A percentile compares a stretch with the other conserved stretches of the same genome.
Conservation (phyloP, 306 rosid genomes). For the Canavalia gladiata region DNA sequence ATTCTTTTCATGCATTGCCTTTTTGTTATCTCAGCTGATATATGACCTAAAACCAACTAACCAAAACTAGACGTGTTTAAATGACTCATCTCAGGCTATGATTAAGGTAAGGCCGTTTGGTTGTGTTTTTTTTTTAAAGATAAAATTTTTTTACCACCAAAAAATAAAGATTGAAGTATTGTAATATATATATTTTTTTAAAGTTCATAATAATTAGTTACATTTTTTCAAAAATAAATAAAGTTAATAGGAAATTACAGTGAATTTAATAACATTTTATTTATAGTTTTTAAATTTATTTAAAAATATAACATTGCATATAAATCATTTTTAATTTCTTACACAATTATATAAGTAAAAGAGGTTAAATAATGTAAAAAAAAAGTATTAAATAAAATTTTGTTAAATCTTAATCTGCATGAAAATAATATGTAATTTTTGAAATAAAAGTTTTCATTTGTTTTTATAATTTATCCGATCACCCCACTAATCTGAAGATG, state of each 20-base stretch:
- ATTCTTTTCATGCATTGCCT: conserved; percentile 38
- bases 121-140: background rate
- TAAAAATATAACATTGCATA: too few relatives aligned
- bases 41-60: conserved; percentile 35
- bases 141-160: background rate
- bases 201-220: background rate
- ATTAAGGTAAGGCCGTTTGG: conserved; percentile 22
- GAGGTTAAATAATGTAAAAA: too few relatives aligned
- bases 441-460: background rate
- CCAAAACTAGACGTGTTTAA: conserved; percentile 38
- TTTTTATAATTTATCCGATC: background rate
- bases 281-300: too few relatives aligned
- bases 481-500: background rate
- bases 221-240: background rate
- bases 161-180: too few relatives aligned
- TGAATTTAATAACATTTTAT: too few relatives aligned
- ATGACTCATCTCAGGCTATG: conserved; percentile 21
- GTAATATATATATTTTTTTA: too few relatives aligned
- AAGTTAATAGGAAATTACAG: too few relatives aligned
- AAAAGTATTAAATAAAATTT: too few relatives aligned
- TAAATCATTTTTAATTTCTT: too few relatives aligned
- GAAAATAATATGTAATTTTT: too few relatives aligned
- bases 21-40: conserved; percentile 37
- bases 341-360: too few relatives aligned
- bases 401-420: too few relatives aligned